Evolutionary conservation across 2,329 filamentous ascomycete genomes (phyloP), one percentile per base, ranked within the genome.

Genomic region (Epichloe coenophiala): DNA sequence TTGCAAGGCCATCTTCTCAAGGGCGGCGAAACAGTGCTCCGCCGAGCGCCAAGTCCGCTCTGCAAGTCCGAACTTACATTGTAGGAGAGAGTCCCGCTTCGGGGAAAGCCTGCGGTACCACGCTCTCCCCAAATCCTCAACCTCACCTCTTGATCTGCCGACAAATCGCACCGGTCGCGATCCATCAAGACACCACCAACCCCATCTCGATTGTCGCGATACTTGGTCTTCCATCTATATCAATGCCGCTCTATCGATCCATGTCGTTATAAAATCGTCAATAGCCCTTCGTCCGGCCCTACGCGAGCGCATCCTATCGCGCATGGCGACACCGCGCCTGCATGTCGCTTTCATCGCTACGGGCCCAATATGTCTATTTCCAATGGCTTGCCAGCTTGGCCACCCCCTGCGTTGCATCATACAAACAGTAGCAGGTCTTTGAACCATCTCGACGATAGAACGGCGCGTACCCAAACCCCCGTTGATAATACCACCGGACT

Each of bases 331-430:
- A 69, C 63, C 65, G 69, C 55, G 68, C 65, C 68, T 64, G 59
- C 65, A 65, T 61, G 65, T 70, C 68, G 67, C 68, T 68, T 67
- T 65, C 72, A 73, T 69, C 72, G 68, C 66, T 65, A 65, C 63
- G 68, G 69, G 68, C 66, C 66, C 68, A 76, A 69, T 67, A 84
- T 84, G 81, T 81, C 81, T 67, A 72, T 81, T 70, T 71, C 75
- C 68, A 81, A 82, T 70, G 76, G 80, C 70, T 79, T 83, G 71
- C 71, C 76, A 59, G 64, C 69, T 74, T 86, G 83, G 83, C 75
- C 75, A 56, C 74, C 80, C 80, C 76, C 80, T 59, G 73, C 74
- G 55, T 64, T 71, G 55, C 68, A 71, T 61, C 68, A 74, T 55
- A 62, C 66, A 57, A 70, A 70, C 63, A 73, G 69, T 54, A 71